phyloP scores from a whole-genome alignment of 805 yeast species.

The Jamesozyma piceae region DNA sequence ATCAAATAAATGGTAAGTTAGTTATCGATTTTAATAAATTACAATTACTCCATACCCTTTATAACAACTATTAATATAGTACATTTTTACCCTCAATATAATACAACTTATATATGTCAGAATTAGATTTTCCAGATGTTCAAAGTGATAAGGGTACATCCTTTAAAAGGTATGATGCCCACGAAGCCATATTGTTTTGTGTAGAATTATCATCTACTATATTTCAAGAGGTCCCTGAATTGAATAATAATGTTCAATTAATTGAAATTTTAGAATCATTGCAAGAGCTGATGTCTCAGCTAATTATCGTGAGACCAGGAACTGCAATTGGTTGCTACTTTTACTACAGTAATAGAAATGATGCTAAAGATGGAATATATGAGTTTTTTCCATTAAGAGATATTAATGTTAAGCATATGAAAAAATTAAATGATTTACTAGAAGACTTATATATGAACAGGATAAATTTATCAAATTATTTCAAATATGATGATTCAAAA shows the following conservation, averaged over 20 bases:
- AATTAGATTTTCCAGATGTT: neutral
- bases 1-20: neutral
- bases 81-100: conserved; percentile 31
- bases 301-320: conserved; percentile 54
- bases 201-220: conserved; percentile 48
- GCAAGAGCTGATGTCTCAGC: conserved; percentile 51
- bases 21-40: too few relatives aligned
- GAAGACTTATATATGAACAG: conserved; percentile 32
- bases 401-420: conserved; percentile 50
- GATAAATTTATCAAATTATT: conserved; percentile 23
- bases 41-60: too few relatives aligned
- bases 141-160: neutral
- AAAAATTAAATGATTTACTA: conserved; percentile 41
- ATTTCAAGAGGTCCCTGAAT: conserved; percentile 30
- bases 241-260: conserved; percentile 35
- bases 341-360: conserved; percentile 39
- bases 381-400: conserved; percentile 45
- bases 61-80: conserved; percentile 53
- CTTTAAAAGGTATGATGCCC: conserved; percentile 35
- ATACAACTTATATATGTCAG: neutral
- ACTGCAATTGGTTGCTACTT: conserved; percentile 71
- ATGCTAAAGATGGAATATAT: conserved; percentile 36
- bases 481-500: conserved; percentile 22
- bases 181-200: conserved; percentile 56
- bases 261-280: conserved; percentile 48